phyloP scores from a whole-genome alignment of 2,329 filamentous ascomycete genomes.

The Aspergillus sojae region DNA sequence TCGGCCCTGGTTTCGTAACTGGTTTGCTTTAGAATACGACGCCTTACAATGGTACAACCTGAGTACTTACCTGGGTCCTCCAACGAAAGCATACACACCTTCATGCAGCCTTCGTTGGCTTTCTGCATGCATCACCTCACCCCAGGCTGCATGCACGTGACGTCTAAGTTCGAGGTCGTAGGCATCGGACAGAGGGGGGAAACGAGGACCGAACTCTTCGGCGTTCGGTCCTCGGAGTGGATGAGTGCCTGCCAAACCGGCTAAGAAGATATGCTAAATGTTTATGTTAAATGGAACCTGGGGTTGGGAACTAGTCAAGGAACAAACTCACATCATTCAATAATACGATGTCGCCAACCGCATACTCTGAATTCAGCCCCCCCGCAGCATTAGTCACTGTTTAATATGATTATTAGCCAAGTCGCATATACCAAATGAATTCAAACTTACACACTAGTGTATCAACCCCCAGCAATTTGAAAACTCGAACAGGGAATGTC shows the following conservation, averaged over 20 bases:
- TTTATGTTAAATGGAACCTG: slow-evolving; percentile 6
- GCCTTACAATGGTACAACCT: not conserved
- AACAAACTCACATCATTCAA: slow-evolving; percentile 60
- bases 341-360: slow-evolving; percentile 66
- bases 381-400: slow-evolving; percentile 69
- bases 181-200: slow-evolving; percentile 66
- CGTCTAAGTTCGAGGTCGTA: slow-evolving; percentile 65
- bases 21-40: slow-evolving; percentile 4
- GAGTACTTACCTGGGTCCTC: slow-evolving; percentile 58
- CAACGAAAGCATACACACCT: slow-evolving; percentile 67
- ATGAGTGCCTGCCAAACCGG: slow-evolving; percentile 63
- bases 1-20: slow-evolving; percentile 68
- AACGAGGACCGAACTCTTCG: slow-evolving; percentile 64
- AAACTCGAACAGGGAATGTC: slow-evolving; percentile 66
- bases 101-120: slow-evolving; percentile 60
- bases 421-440: not conserved
- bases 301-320: not conserved
- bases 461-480: slow-evolving; percentile 63
- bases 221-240: slow-evolving; percentile 65
- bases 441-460: slow-evolving; percentile 57
- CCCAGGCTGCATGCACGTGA: slow-evolving; percentile 60
- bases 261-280: slow-evolving; percentile 62
- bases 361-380: slow-evolving; percentile 65
- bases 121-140: slow-evolving; percentile 48
- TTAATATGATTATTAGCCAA: not conserved